Base-by-base conservation (phyloP, 305 asterid species). In the Striga hermonthica region DNA sequence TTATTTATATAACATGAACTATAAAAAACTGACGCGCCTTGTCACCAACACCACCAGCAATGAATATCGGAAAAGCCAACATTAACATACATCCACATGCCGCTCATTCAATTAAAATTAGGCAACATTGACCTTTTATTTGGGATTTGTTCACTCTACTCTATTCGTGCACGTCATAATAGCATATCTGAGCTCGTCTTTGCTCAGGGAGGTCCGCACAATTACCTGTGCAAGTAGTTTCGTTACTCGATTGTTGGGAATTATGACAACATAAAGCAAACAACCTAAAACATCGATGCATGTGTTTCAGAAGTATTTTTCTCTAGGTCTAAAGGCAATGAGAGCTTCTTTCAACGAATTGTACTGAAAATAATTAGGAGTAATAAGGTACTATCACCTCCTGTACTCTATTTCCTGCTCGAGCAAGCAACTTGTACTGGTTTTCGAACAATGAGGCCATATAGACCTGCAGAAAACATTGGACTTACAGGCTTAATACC, bases 401-500 rank as follows among this genome's bases (percentile, higher is more conserved):
- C 66, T 92, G 98, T 50, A 86, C 90, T 79, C 80, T 76, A 62
- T 92, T 92, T 73, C 91, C 97, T 28, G 97, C 86, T 64, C 98
- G 93, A 70, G 96, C 98, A 45, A 92, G 98, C 67, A 92, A 71
- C 78, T 90, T 92, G 88, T 92, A 92, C 75, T 88, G 97, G 70
- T 86, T 80, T 70, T 90, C 90, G 16, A 82, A 81, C 88, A 84
- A 83, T 65, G 95, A 79, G 56, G 96, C 90, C 98, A 92, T 83
- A 60, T 90, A 92, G 60, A 92, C 97, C 97, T 92, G 77, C 64
- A 69, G 39, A 49, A 67, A 55, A 36, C 62, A 15, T 22, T 22
- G 4, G 28, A 53, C 31, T 57, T 56, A 49, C 47, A 53, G 31
- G 7, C 4, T 14, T 14, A n/a, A 10, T 47, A 47, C 15, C 31